Evolutionary conservation across 495 filamentous ascomycete species (phyloP), one percentile per base, ranked within the genome.

Genomic region (Aspergillus egyptiacus): DNA sequence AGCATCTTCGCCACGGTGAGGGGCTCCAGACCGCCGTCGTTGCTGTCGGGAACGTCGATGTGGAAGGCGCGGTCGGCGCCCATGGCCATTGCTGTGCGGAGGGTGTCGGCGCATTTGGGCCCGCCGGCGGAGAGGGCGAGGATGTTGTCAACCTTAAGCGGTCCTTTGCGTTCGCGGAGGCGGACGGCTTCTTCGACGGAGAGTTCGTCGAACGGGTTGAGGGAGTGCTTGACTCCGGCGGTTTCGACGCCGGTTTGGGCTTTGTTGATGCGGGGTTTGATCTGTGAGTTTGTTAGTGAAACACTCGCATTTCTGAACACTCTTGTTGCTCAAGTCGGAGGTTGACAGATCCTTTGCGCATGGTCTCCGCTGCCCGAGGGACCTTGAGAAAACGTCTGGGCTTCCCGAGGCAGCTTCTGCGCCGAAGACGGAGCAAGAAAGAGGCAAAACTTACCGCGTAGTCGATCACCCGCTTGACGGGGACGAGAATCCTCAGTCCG

Each of bases 121-220:
- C 91, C 91, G 24, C 93, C 93, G 51, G 87, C 89, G 56, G 81
- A 82, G 66, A 96, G 78, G 53, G 86, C 89, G 63, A 93, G 81
- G 65, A 98, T 98, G 68, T 95, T 89, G 33, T 84, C 78, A 56
- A 98, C 89, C 56, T 68, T 65, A 7, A 72, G 50, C 7, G 72
- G 66, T 28, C 63, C 63, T 51, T 81, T 79, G 70, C 85, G 82
- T 67, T 96, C 91, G 59, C 93, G 91, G 57, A 97, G 83, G 14
- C 87, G 89, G 48, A 96, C 83, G 54, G 89, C 87, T 72, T 96
- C 93, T 71, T 98, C 93, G 70, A 98, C 80, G 46, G 88, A 90
- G 66, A 98, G 87, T 70, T 97, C 93, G 73, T 98, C 93, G 75
- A 98, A 98, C 40, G 93, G 93, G 79, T 98, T 98, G 78, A 97